Evolutionary conservation across 495 filamentous ascomycete species (phyloP), one percentile per base, ranked within the genome.

Genomic region (Penicillium fimorum): DNA sequence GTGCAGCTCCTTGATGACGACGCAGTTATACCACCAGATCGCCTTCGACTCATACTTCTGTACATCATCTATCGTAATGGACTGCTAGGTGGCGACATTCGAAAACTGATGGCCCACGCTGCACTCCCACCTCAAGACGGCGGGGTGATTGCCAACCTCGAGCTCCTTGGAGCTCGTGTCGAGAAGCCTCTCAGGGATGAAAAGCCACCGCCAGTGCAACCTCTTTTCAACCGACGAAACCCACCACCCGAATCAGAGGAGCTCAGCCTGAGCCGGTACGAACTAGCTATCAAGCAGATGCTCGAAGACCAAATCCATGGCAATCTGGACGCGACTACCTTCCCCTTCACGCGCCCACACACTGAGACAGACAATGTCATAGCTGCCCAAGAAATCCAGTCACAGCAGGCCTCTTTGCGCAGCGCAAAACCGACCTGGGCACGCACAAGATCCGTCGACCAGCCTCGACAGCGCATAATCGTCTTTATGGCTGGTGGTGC

Each of bases 401-500:
- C 90, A 12, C 82, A 69, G 44, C 66, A 88, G 60, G 84, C 87
- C 29, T 97, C 93, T 5, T 76, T 98, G 37, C 82, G 87, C 59
- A 90, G 89, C 58, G 90, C 91, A 27, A 96, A 96, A 61, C 94
- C 94, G 7, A 94, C 92, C 10, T 98, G 94, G 94, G 94, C 94
- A 8, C 88, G 88, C 47, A 87, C 89, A 12, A 84, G 90, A 50
- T 79, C 85, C 15, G 82, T 84, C 10, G 82, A 87, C 18, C 92
- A 96, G 62, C 91, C 89, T 50, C 83, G 86, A 44, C 94, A 98
- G 71, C 87, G 94, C 41, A 84, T 97, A 44, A 88, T 98, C 56
- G 87, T 97, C 45, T 97, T 97, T 70, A 88, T 97, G 84, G 93
- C 94, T 18, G 94, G 95, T 35, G 94, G 94, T 40, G 95, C 95